Percentiles rank a stretch among this genome's conserved stretches.
Evolutionary conservation across 306 rosid species (phyloP).

Genomic region (Cicer bijugum): DNA sequence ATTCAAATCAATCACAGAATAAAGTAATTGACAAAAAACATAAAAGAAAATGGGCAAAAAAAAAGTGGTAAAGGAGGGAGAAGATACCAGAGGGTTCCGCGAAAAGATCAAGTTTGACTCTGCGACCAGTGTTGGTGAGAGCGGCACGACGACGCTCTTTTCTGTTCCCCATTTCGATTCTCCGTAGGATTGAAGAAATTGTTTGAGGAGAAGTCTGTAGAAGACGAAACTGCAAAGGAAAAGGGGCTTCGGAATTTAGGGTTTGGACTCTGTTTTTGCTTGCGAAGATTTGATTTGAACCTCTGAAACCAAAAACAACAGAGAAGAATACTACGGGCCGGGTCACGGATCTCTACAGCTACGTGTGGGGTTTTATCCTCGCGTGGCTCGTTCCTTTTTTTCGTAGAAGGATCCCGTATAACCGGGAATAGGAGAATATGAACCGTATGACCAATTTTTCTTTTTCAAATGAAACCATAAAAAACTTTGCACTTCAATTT

Average conservation of each 20-base stretch:
- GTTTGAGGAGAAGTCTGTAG: background rate
- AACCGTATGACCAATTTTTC: too few relatives aligned
- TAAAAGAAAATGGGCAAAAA: background rate
- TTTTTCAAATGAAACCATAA: too few relatives aligned
- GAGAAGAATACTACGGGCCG: conserved; percentile 1
- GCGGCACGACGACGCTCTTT: conserved; percentile 96
- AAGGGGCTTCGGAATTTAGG: conserved; percentile 24
- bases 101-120: conserved; percentile 96
- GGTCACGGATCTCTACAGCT: background rate
- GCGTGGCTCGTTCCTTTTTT: too few relatives aligned
- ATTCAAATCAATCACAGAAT: background rate
- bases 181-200: conserved; percentile 11
- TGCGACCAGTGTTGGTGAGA: conserved; percentile 81
- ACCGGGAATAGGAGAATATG: too few relatives aligned
- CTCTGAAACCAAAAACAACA: background rate
- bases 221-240: background rate
- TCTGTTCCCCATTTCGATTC: conserved; percentile 82
- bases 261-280: conserved; percentile 28
- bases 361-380: too few relatives aligned
- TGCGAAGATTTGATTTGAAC: background rate
- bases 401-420: too few relatives aligned
- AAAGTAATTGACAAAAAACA: background rate
- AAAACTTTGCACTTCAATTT: too few relatives aligned
- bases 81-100: conserved; percentile 94
- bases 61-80: background rate